Evolutionary conservation across 495 filamentous ascomycete genomes (phyloP).

Genomic region (Aspergillus baeticus): DNA sequence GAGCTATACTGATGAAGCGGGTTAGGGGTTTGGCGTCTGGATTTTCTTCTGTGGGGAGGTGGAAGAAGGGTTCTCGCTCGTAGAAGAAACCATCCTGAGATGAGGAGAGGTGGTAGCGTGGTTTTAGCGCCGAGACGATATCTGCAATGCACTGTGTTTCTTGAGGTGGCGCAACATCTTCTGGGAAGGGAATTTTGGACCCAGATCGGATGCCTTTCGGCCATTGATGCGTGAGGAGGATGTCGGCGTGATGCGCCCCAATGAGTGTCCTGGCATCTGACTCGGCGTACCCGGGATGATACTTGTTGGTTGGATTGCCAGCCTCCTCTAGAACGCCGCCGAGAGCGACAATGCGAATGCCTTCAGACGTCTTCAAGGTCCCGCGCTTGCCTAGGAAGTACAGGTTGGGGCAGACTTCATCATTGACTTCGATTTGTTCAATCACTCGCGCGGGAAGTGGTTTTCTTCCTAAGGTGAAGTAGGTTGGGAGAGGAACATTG

Average conservation of each 20-base stretch:
- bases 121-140: slow-evolving; percentile 71
- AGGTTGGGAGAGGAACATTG: slow-evolving; percentile 72
- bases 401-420: slow-evolving; percentile 84
- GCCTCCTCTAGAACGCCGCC: slow-evolving; percentile 66
- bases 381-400: slow-evolving; percentile 84
- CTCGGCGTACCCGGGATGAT: slow-evolving; percentile 66
- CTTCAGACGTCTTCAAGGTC: slow-evolving; percentile 83
- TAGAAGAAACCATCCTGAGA: slow-evolving; percentile 65
- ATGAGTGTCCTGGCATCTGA: slow-evolving; percentile 73
- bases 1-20: slow-evolving; percentile 83
- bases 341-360: slow-evolving; percentile 77
- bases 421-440: slow-evolving; percentile 70
- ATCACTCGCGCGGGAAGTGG: slow-evolving; percentile 66
- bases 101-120: slow-evolving; percentile 82
- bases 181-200: slow-evolving; percentile 54
- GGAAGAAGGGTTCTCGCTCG: slow-evolving; percentile 92
- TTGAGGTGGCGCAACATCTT: slow-evolving; percentile 38
- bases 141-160: slow-evolving; percentile 64
- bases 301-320: slow-evolving; percentile 59
- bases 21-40: slow-evolving; percentile 61
- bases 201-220: slow-evolving; percentile 65
- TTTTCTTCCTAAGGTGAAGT: slow-evolving; percentile 74
- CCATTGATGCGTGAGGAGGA: slow-evolving; percentile 85
- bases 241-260: slow-evolving; percentile 74
- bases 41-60: slow-evolving; percentile 54